phyloP scores from a whole-genome alignment of 2,329 filamentous ascomycete species.

The Aspergillus carbonarius region DNA sequence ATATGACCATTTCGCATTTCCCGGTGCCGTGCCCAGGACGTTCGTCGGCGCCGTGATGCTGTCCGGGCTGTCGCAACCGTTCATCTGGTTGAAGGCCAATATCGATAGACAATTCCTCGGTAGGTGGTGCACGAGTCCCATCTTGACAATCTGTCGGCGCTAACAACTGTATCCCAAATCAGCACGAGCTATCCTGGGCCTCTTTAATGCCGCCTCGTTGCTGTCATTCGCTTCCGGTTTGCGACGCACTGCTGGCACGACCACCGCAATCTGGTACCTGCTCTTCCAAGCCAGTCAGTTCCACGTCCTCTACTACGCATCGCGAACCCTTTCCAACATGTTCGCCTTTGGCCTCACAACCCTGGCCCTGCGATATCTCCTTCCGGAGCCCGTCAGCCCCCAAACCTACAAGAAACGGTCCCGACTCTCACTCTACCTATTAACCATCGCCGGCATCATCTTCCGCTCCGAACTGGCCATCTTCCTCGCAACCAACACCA shows the following conservation, averaged over 20 bases:
- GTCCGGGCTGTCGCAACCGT: slow-evolving; percentile 68
- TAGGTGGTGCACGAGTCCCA: slow-evolving; percentile 29
- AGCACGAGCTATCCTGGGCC: slow-evolving; percentile 75
- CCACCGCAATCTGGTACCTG: slow-evolving; percentile 74
- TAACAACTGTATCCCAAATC: slow-evolving; percentile 1
- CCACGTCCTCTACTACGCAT: slow-evolving; percentile 89
- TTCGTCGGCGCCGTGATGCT: slow-evolving; percentile 81
- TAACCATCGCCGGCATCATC: slow-evolving; percentile 77
- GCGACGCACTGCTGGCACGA: slow-evolving; percentile 64
- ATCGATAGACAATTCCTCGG: slow-evolving; percentile 58
- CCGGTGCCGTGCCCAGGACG: slow-evolving; percentile 86
- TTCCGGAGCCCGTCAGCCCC: slow-evolving; percentile 42
- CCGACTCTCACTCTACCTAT: slow-evolving; percentile 66
- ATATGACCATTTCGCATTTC: slow-evolving; percentile 90
- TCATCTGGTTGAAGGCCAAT: slow-evolving; percentile 59
- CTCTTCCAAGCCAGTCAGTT: slow-evolving; percentile 81
- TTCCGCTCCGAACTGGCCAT: slow-evolving; percentile 90
- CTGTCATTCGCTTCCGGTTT: slow-evolving; percentile 65
- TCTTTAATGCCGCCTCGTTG: slow-evolving; percentile 70
- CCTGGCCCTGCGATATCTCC: slow-evolving; percentile 47
- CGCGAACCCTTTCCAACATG: slow-evolving; percentile 90
- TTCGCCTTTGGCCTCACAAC: slow-evolving; percentile 76
- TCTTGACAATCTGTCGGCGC: background rate
- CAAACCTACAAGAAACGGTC: slow-evolving; percentile 48
- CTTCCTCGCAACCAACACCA: slow-evolving; percentile 67